Evolutionary conservation across 192 early-diverging fungal species (phyloP).

Genomic region (Funneliformis geosporum): DNA sequence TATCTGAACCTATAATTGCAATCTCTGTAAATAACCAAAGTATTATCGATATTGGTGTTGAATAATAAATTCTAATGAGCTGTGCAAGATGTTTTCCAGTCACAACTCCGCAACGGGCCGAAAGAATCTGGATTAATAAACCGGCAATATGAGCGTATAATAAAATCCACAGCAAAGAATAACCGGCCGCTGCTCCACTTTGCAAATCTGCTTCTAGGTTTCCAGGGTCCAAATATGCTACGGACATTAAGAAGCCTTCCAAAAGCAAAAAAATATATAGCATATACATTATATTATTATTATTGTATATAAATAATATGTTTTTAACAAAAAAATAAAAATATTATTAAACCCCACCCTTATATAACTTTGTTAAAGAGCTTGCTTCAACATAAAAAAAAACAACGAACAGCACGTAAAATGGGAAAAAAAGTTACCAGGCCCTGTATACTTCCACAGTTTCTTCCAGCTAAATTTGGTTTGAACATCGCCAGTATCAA

Average conservation of each 20-base stretch:
- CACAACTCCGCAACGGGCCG: conserved; percentile 64
- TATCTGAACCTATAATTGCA: conserved; percentile 72
- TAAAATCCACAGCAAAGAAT: conserved; percentile 66
- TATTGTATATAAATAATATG: neutral
- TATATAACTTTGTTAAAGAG: neutral
- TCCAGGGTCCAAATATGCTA: conserved; percentile 72
- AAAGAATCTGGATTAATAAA: conserved; percentile 61
- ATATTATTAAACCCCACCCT: neutral
- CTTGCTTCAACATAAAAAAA: neutral
- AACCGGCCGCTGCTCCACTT: conserved; percentile 66
- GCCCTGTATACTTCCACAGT: conserved; percentile 64
- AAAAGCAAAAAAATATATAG: conserved; percentile 17
- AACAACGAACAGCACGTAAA: too few species aligned
- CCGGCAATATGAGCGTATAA: conserved; percentile 66
- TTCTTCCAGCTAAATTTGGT: conserved; percentile 59
- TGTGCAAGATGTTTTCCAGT: conserved; percentile 67
- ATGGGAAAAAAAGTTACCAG: conserved; percentile 43
- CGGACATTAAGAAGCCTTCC: conserved; percentile 44
- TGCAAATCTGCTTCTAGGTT: conserved; percentile 74
- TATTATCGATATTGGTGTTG: conserved; percentile 43
- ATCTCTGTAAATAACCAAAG: conserved; percentile 65
- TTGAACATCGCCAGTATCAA: conserved; percentile 55
- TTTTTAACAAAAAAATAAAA: neutral
- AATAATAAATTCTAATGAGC: conserved; percentile 50
- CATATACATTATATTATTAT: neutral